Percentiles rank a stretch among this genome's conserved stretches.
These are phyloP conservation scores for Coniferiporia sulphurascens DNA, from an alignment of 1,284 basidiomycete genomes.

Conservation along the genomic window DNA sequence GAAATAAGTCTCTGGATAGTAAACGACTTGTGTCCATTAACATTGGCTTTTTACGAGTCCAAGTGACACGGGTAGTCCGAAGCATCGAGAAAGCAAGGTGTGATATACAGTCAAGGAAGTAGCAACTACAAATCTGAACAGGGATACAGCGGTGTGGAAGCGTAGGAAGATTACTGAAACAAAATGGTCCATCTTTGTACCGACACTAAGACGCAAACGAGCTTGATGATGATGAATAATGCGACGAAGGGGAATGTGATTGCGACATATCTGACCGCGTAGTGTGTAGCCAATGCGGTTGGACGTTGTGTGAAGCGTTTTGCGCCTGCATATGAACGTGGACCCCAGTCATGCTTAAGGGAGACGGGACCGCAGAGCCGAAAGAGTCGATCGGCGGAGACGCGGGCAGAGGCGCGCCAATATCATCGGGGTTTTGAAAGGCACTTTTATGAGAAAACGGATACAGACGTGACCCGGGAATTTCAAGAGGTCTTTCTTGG, in stretches of 20 bases:
- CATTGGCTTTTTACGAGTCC: neutral
- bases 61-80: neutral
- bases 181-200: neutral
- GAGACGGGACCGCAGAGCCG: neutral
- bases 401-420: slow-evolving; percentile 13
- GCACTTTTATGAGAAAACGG: slow-evolving; percentile 67
- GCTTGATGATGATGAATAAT: slow-evolving; percentile 10
- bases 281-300: neutral
- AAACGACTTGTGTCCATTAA: no score
- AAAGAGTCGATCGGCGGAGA: slow-evolving; percentile 8
- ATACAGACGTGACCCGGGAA: slow-evolving; percentile 59
- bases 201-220: slow-evolving; percentile 4
- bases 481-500: slow-evolving; percentile 70
- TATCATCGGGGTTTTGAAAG: slow-evolving; percentile 32
- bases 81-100: neutral
- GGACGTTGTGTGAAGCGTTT: neutral
- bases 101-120: neutral
- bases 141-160: neutral
- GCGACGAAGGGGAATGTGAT: slow-evolving; percentile 15
- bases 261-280: slow-evolving; percentile 3
- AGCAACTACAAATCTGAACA: neutral
- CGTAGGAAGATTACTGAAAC: neutral
- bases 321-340: slow-evolving; percentile 12
- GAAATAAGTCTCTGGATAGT: no score
- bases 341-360: slow-evolving; percentile 9